These are phyloP conservation scores for Lipomyces spencermartinsiae DNA, from an alignment of 805 yeast genomes.

Conservation along the genomic window DNA sequence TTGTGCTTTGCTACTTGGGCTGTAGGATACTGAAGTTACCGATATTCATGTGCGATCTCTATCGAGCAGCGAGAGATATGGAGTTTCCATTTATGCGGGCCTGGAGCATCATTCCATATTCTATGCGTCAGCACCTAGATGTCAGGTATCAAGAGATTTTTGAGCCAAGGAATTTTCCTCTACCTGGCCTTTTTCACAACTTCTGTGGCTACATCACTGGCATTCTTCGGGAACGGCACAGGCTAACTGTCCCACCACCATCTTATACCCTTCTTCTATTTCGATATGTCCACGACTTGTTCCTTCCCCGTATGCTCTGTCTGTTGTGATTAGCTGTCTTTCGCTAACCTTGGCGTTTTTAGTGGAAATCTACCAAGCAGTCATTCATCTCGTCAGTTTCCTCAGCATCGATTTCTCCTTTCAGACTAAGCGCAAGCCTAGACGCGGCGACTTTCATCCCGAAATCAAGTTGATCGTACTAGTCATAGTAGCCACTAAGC, in stretches of 20 bases:
- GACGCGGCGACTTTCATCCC: constrained; percentile 22
- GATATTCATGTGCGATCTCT: constrained; percentile 30
- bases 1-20: constrained; percentile 29
- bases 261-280: constrained; percentile 7
- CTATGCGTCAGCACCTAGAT: constrained; percentile 24
- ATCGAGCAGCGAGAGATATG: constrained; percentile 6
- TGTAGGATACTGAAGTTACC: constrained; percentile 32
- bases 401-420: constrained; percentile 13
- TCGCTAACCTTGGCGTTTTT: background rate
- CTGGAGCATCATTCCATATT: constrained; percentile 14
- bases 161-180: constrained; percentile 25
- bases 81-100: constrained; percentile 35
- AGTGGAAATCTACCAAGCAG: constrained; percentile 31
- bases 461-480: constrained; percentile 30
- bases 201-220: constrained; percentile 7
- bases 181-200: constrained; percentile 27
- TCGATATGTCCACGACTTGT: constrained; percentile 26
- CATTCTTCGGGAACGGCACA: constrained; percentile 1
- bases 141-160: constrained; percentile 19
- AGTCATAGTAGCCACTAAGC: constrained; percentile 31
- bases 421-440: constrained; percentile 2
- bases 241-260: constrained; percentile 12
- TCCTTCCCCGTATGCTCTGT: constrained; percentile 20
- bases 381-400: constrained; percentile 8
- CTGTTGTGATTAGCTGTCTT: background rate